Conservation (phyloP, 306 rosid species). For the Lablab purpureus region DNA sequence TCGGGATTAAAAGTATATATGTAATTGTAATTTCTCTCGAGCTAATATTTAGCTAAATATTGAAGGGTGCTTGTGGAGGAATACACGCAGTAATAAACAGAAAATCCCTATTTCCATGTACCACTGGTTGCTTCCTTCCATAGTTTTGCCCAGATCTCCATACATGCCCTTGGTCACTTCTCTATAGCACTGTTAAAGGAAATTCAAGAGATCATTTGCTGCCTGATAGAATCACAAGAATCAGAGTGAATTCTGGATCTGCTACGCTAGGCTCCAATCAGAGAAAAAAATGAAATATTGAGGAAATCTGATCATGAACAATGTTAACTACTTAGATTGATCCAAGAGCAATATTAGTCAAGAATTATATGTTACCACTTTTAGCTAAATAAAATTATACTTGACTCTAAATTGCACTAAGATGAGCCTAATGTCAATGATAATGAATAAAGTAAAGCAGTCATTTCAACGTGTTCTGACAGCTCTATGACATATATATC, state of each 20-base stretch:
- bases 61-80: not conserved
- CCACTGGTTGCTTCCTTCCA: conserved; percentile 94
- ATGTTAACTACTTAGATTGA: not conserved
- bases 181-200: conserved; percentile 71
- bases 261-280: conserved; percentile 33
- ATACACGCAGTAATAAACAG: conserved; percentile 22
- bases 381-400: not conserved
- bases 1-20: not conserved
- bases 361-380: not conserved
- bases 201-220: conserved; percentile 15
- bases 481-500: conserved; percentile 24
- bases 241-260: conserved; percentile 13
- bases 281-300: conserved; percentile 14
- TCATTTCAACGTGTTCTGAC: not conserved
- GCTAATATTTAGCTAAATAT: not conserved
- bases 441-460: not conserved
- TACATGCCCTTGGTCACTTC: conserved; percentile 82
- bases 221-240: not conserved
- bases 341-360: conserved; percentile 7
- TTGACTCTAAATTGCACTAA: not conserved
- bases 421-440: not conserved
- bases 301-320: not conserved
- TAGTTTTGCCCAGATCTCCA: conserved; percentile 83
- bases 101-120: conserved; percentile 50
- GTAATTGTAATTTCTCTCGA: conserved; percentile 15